A percentile compares a stretch with the other conserved stretches of the same genome.
Conservation (phyloP, 495 filamentous ascomycete species). For the Tuber calosporum region DNA sequence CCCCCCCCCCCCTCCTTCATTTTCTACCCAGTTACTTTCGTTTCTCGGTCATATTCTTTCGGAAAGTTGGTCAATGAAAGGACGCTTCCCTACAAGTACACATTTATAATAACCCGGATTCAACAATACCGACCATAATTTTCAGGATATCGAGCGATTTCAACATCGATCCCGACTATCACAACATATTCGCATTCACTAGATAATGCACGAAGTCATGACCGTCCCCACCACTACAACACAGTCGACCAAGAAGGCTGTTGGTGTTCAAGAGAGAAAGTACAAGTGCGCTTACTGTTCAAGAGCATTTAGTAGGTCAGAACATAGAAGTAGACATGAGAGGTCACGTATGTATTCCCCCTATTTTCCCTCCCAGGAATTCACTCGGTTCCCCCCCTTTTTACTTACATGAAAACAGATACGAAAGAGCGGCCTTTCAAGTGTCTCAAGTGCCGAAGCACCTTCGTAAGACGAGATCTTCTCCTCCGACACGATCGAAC, state of each 20-base stretch:
- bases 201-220: constrained; percentile 48
- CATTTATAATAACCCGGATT: constrained; percentile 42
- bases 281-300: constrained; percentile 99
- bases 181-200: constrained; percentile 46
- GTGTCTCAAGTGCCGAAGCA: constrained; percentile 94
- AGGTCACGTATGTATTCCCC: constrained; percentile 77
- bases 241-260: constrained; percentile 55
- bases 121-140: constrained; percentile 46
- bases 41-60: constrained; percentile 41
- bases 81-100: constrained; percentile 36
- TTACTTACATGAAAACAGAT: constrained; percentile 52
- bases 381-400: constrained; percentile 3
- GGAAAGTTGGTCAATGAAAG: constrained; percentile 41
- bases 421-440: constrained; percentile 99
- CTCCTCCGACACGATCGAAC: constrained; percentile 95
- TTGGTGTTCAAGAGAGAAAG: constrained; percentile 77
- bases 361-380: constrained; percentile 29
- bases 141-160: constrained; percentile 45
- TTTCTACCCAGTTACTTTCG: constrained; percentile 35
- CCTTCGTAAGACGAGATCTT: constrained; percentile 93
- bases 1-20: constrained; percentile 42
- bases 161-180: constrained; percentile 49
- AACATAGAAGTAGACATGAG: constrained; percentile 95
- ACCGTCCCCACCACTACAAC: constrained; percentile 52
- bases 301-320: constrained; percentile 91